Evolutionary conservation across 2,329 filamentous ascomycete species (phyloP).

Genomic region (Penicillium sp.): DNA sequence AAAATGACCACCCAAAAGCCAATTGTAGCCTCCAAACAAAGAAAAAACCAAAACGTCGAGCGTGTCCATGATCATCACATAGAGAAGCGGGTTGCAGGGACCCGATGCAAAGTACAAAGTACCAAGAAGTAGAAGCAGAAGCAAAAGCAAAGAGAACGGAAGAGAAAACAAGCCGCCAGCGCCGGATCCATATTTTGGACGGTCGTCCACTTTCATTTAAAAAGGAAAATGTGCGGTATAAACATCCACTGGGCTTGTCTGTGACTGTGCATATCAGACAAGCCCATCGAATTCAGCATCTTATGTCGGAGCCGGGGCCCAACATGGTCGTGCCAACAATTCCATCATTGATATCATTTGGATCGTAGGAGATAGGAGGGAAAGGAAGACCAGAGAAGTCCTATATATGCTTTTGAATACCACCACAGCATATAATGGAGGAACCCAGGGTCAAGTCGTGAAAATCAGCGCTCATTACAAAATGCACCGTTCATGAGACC

Average conservation of each 20-base stretch:
- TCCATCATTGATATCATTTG: conserved; percentile 15
- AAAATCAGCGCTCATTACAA: conserved; percentile 25
- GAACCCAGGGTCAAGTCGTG: neutral
- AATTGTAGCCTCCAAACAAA: conserved; percentile 11
- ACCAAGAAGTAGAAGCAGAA: neutral
- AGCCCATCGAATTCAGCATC: neutral
- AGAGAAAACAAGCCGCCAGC: conserved; percentile 1
- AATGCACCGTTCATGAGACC: conserved; percentile 28
- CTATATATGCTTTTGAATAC: neutral
- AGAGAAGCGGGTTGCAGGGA: conserved; percentile 3
- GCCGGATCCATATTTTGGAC: conserved; percentile 6
- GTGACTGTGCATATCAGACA: neutral
- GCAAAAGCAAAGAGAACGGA: conserved; percentile 1
- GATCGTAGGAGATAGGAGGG: conserved; percentile 8
- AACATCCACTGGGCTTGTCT: conserved; percentile 3
- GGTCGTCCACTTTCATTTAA: conserved; percentile 3
- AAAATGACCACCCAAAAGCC: conserved; percentile 14
- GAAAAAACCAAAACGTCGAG: conserved; percentile 6
- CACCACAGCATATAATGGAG: neutral
- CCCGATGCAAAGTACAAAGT: conserved; percentile 11
- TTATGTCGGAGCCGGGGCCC: neutral
- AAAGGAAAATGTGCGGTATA: conserved; percentile 4
- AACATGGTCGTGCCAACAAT: neutral
- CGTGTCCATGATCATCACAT: conserved; percentile 19
- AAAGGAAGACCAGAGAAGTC: neutral